These are phyloP conservation scores for Septoria petroselini DNA, from an alignment of 2,329 filamentous ascomycete genomes.

Conservation along the genomic window DNA sequence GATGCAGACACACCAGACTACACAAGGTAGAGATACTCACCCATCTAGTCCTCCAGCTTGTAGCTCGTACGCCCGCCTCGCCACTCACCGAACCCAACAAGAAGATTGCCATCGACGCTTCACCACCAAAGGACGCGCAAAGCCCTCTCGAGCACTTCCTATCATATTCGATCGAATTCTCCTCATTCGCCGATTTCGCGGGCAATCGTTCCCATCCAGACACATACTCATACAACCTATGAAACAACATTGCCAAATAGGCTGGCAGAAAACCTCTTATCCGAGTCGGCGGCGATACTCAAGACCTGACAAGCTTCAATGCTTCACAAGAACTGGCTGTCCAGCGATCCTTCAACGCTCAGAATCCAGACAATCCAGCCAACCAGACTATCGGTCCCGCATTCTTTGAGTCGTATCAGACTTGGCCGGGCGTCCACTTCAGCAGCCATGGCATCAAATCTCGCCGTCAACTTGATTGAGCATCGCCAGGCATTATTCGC, in stretches of 20 bases:
- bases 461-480: slow-evolving; percentile 51
- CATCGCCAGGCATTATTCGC: slow-evolving; percentile 53
- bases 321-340: slow-evolving; percentile 50
- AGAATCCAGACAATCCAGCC: slow-evolving; percentile 57
- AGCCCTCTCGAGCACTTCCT: slow-evolving; percentile 47
- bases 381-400: slow-evolving; percentile 59
- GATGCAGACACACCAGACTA: too few species aligned
- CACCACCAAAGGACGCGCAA: slow-evolving; percentile 48
- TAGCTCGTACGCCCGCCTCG: too few species aligned
- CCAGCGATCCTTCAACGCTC: slow-evolving; percentile 52
- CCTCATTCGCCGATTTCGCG: slow-evolving; percentile 53
- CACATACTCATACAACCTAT: slow-evolving; percentile 57
- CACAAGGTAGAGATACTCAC: too few species aligned
- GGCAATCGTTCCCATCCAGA: slow-evolving; percentile 57
- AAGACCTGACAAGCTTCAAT: slow-evolving; percentile 62
- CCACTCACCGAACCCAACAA: too few species aligned
- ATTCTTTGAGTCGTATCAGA: slow-evolving; percentile 62
- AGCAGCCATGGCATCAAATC: slow-evolving; percentile 63
- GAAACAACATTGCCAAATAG: slow-evolving; percentile 55
- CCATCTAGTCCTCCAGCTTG: too few species aligned
- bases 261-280: slow-evolving; percentile 58
- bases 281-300: slow-evolving; percentile 63
- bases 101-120: background rate
- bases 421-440: slow-evolving; percentile 55
- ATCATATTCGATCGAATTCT: slow-evolving; percentile 53